Conservation (phyloP, 108 stramenopile species). For the Discostella stelligeroides region DNA sequence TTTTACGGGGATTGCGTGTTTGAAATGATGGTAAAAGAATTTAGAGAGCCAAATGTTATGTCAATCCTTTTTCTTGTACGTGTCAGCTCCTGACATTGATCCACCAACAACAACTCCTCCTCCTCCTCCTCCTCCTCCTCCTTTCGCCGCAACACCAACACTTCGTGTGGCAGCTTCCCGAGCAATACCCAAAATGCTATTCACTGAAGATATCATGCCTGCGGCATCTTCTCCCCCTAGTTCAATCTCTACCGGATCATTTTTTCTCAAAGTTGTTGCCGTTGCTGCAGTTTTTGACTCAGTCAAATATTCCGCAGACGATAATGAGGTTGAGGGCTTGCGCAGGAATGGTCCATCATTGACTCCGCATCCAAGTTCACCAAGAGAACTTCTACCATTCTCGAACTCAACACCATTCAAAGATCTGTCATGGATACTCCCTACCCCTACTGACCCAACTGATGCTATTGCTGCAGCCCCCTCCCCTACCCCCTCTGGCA, state of each 20-base stretch:
- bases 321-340: neutral
- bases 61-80: slow-evolving; percentile 32
- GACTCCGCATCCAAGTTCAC: neutral
- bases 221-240: slow-evolving; percentile 45
- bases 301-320: neutral
- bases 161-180: slow-evolving; percentile 49
- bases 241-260: slow-evolving; percentile 19
- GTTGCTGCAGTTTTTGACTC: neutral
- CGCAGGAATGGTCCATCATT: slow-evolving; percentile 1
- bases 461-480: too few species aligned
- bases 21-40: too few species aligned
- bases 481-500: too few species aligned
- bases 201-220: slow-evolving; percentile 45
- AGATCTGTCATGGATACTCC: too few species aligned
- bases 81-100: too few species aligned
- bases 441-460: too few species aligned
- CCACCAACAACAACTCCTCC: too few species aligned
- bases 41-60: too few species aligned
- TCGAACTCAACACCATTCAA: slow-evolving; percentile 1
- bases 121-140: neutral
- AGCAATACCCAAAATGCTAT: slow-evolving; percentile 55
- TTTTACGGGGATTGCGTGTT: too few species aligned
- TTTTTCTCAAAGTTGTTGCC: too few species aligned
- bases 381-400: slow-evolving; percentile 17
- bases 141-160: slow-evolving; percentile 12